Base-by-base conservation (phyloP, 2,329 filamentous ascomycete genomes). In the Ascosphaera aggregata region DNA sequence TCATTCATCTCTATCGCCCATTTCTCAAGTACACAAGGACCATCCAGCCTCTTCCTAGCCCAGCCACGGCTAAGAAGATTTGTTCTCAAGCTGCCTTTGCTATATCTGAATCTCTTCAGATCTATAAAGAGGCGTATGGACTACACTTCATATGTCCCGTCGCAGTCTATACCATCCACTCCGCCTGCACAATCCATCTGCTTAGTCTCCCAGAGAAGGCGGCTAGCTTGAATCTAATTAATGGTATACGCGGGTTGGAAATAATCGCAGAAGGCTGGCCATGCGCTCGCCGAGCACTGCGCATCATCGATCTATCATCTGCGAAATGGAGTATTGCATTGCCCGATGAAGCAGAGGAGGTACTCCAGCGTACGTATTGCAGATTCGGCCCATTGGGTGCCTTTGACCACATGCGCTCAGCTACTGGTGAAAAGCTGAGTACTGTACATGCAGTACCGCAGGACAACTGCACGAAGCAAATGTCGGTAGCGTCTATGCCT, bases 201-300 rank as follows among this genome's bases (percentile, higher is more conserved):
- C 71, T 98, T 27, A 94, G 94, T 47, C 63, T 95, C 1, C 85
- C 85, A 0, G 85, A 94, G 48, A 93, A 89, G 59, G 89, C 80
- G 20, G 82, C 89, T 3, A 77, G 73, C 49, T 66, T 86, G 48
- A 86, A 95, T 54, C 80, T 98, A 34, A 77, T 80, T 3, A 85
- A 94, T 48, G 84, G 86, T 1, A 68, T 93, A 34, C 86, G 81
- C 50, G 81, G 93, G 45, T 69, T 95, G 1, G 86, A 95, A 54
- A 86, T 95, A 51, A 94, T 98, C 48, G 82, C 82, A 0, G 85
- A 94, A 54, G 78, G 84, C 48, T 98, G 89, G 89, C 70, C 84
- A 1, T 89, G 84, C 49, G 86, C 85, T 8, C 69, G 85, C 39
- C 71, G 86, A 9, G 86, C 85, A 0, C 64, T 95, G 4, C 73